A percentile compares a stretch with the other conserved stretches of the same genome.
Conservation (phyloP, 345 rosid species). For the Syzygium aqueum region DNA sequence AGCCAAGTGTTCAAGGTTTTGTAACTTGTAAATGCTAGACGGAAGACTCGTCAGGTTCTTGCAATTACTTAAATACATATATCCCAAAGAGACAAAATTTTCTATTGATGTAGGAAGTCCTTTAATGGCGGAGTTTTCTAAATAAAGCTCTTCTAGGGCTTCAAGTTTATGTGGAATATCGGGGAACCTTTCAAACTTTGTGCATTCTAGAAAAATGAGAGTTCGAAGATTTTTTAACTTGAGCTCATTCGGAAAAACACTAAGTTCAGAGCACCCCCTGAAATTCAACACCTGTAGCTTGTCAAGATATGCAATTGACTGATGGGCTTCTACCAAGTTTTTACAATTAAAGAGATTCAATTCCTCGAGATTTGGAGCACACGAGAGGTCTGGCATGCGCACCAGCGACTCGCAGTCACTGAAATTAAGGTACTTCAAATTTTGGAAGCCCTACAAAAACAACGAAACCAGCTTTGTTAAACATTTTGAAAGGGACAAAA, state of each 20-base stretch:
- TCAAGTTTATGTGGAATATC: neutral
- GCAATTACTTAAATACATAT: rapidly evolving
- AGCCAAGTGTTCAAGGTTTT: neutral
- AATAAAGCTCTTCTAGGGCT: neutral
- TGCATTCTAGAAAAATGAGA: neutral
- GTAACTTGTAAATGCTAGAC: neutral
- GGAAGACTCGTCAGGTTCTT: neutral
- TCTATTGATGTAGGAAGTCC: neutral
- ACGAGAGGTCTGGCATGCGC: no score
- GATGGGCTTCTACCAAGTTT: no score
- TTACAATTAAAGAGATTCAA: no score
- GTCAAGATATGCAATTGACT: no score
- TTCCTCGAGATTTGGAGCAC: no score
- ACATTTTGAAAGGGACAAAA: no score
- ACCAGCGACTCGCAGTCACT: no score
- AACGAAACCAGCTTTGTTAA: no score
- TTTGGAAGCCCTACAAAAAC: no score
- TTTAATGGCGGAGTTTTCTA: neutral
- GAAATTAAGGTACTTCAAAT: no score
- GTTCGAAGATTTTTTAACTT: neutral
- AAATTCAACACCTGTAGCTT: no score
- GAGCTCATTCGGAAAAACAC: neutral
- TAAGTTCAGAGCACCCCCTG: neutral
- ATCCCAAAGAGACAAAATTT: neutral
- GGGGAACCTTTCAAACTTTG: neutral